phyloP scores from a whole-genome alignment of 2,329 filamentous ascomycete species.

The Alternaria sp. region DNA sequence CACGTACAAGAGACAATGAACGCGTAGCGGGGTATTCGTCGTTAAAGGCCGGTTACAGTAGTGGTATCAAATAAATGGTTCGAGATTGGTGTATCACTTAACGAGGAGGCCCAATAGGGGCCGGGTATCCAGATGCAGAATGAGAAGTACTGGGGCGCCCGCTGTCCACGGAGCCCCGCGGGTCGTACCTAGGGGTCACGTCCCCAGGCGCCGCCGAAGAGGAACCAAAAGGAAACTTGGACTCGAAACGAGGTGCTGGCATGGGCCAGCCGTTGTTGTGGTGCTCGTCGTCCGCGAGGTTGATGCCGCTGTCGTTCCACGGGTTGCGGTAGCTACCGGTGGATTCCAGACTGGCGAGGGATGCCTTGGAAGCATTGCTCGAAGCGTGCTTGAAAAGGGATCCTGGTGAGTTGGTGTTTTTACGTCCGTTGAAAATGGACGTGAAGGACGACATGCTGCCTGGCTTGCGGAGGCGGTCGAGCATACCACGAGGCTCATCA shows the following conservation, averaged over 20 bases:
- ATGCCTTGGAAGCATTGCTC: conserved; percentile 92
- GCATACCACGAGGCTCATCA: conserved; percentile 78
- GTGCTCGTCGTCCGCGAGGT: conserved; percentile 82
- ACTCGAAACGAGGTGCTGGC: conserved; percentile 56
- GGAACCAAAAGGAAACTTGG: conserved; percentile 68
- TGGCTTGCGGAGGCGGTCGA: conserved; percentile 92
- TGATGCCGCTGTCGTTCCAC: conserved; percentile 97
- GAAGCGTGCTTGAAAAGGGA: conserved; percentile 87
- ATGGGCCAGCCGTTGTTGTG: conserved; percentile 49
- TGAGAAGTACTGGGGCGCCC: conserved; percentile 92
- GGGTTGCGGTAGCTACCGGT: conserved; percentile 95
- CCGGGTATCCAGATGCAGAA: conserved; percentile 97
- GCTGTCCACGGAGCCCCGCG: conserved; percentile 86
- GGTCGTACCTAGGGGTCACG: conserved; percentile 80
- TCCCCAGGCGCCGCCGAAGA: conserved; percentile 68
- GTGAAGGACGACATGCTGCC: conserved; percentile 93
- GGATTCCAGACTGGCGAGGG: conserved; percentile 93
- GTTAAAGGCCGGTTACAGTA: conserved; percentile 44
- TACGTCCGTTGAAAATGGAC: conserved; percentile 93
- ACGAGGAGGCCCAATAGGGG: conserved; percentile 88
- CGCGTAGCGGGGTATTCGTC: conserved; percentile 46
- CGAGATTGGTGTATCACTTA: conserved; percentile 58
- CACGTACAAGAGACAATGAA: conserved; percentile 33
- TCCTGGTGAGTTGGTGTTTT: conserved; percentile 79
- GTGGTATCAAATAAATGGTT: conserved; percentile 36